A percentile compares a stretch with the other conserved stretches of the same genome.
phyloP scores from a whole-genome alignment of 306 rosid species.

The Herpetospermum pedunculosum region DNA sequence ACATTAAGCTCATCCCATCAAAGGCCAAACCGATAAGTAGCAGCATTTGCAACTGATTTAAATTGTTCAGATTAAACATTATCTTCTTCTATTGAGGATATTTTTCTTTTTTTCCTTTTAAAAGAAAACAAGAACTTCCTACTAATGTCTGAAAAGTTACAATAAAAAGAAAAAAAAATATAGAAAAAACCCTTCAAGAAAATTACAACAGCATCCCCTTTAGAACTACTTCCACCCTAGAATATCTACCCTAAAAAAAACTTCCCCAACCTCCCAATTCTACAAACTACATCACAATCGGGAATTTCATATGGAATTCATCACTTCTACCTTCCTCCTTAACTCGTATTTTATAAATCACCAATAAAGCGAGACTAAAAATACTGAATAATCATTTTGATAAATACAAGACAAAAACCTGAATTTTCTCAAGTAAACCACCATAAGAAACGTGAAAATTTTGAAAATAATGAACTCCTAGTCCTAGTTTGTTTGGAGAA shows the following conservation, averaged over 20 bases:
- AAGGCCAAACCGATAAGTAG: background rate
- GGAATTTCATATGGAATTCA: background rate
- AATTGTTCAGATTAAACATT: background rate
- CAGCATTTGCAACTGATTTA: background rate
- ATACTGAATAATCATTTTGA: background rate
- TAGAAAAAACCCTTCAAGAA: background rate
- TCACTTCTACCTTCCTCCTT: background rate
- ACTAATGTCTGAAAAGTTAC: background rate
- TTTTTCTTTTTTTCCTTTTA: background rate
- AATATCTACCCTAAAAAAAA: background rate
- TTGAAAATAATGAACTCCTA: background rate
- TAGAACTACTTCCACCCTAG: background rate
- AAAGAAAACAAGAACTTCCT: background rate
- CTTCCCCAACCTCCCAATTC: background rate
- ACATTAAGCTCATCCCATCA: conserved; percentile 8
- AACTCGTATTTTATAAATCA: background rate
- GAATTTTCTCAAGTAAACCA: background rate
- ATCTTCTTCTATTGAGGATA: background rate
- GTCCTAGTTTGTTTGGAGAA: background rate
- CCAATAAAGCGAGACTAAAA: background rate
- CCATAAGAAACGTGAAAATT: background rate
- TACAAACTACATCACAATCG: background rate
- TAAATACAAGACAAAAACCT: background rate
- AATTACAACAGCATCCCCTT: background rate
- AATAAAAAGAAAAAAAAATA: background rate